A percentile compares a stretch with the other conserved stretches of the same genome.
Conservation (phyloP, 2,329 filamentous ascomycete genomes). For the Hypoxylon sp. region DNA sequence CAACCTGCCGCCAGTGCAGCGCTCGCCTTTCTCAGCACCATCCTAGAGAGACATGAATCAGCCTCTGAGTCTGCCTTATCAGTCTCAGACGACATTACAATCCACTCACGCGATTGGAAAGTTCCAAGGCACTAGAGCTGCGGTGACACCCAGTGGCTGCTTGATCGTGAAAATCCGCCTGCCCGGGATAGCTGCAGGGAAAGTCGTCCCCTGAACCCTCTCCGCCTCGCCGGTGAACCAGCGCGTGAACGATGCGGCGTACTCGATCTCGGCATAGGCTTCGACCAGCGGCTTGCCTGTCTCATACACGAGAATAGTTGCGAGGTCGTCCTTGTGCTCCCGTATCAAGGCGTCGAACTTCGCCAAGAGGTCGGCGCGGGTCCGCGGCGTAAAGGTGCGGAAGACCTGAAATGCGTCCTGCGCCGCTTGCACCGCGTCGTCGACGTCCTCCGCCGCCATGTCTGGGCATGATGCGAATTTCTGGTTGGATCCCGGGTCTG, state of each 20-base stretch:
- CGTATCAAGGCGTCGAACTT: conserved; percentile 73
- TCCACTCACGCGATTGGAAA: conserved; percentile 66
- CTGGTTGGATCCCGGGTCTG: conserved; percentile 57
- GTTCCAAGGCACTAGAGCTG: conserved; percentile 75
- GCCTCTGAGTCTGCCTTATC: not conserved
- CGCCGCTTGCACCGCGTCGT: conserved; percentile 65
- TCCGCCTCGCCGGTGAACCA: conserved; percentile 65
- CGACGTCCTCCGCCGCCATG: conserved; percentile 65
- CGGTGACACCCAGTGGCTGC: conserved; percentile 74
- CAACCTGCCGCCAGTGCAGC: conserved; percentile 76
- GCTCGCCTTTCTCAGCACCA: conserved; percentile 73
- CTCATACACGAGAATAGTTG: conserved; percentile 69
- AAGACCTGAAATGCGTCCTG: conserved; percentile 68
- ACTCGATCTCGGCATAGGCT: conserved; percentile 63
- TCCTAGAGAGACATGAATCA: conserved; percentile 32
- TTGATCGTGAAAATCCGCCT: conserved; percentile 76
- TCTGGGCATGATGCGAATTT: conserved; percentile 53
- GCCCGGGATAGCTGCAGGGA: conserved; percentile 66
- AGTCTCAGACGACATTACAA: not conserved
- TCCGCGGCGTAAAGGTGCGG: conserved; percentile 66
- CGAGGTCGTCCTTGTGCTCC: conserved; percentile 68
- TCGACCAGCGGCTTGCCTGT: conserved; percentile 66
- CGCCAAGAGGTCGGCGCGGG: conserved; percentile 68
- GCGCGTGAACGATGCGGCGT: conserved; percentile 61
- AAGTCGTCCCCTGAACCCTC: conserved; percentile 64